Conservation (phyloP, 2,329 filamentous ascomycete species). For the Macroventuria anomochaeta region DNA sequence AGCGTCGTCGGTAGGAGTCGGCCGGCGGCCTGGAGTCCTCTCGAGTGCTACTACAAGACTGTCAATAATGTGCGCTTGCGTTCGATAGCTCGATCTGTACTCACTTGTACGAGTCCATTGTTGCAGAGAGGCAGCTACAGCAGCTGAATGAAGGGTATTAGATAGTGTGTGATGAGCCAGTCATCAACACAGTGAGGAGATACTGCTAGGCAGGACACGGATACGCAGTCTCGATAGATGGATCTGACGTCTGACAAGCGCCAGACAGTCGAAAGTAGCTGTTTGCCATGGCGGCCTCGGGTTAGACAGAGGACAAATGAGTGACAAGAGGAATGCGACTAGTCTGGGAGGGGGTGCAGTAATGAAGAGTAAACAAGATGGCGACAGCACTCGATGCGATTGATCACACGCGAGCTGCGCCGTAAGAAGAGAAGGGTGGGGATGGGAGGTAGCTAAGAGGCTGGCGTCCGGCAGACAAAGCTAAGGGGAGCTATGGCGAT, state of each 20-base stretch:
- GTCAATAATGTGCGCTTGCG: conserved; percentile 22
- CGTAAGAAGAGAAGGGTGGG: conserved; percentile 43
- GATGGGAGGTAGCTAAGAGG: conserved; percentile 39
- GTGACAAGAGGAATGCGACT: conserved; percentile 38
- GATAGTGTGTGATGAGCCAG: conserved; percentile 18
- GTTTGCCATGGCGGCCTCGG: conserved; percentile 52
- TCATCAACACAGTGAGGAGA: conserved; percentile 26
- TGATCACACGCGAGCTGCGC: conserved; percentile 40
- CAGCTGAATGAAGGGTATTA: conserved; percentile 1
- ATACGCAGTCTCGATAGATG: conserved; percentile 33
- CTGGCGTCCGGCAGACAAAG: conserved; percentile 41
- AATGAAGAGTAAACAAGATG: conserved; percentile 38
- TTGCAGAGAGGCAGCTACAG: conserved; percentile 5
- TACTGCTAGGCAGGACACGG: conserved; percentile 22
- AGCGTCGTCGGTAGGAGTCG: conserved; percentile 63
- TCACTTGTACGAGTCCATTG: conserved; percentile 51
- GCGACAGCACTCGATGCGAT: conserved; percentile 38
- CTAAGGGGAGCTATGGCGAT: conserved; percentile 40
- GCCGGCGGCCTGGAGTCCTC: conserved; percentile 63
- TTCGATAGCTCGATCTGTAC: conserved; percentile 12
- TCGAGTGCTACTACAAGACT: conserved; percentile 33
- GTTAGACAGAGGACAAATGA: conserved; percentile 50
- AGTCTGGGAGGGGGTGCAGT: conserved; percentile 36
- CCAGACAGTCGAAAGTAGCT: conserved; percentile 46
- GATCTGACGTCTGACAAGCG: conserved; percentile 31